Evolutionary conservation across 1,139 yeast species (phyloP), one percentile per base, ranked within the genome.

Genomic region (Geotrichum histeridarum): DNA sequence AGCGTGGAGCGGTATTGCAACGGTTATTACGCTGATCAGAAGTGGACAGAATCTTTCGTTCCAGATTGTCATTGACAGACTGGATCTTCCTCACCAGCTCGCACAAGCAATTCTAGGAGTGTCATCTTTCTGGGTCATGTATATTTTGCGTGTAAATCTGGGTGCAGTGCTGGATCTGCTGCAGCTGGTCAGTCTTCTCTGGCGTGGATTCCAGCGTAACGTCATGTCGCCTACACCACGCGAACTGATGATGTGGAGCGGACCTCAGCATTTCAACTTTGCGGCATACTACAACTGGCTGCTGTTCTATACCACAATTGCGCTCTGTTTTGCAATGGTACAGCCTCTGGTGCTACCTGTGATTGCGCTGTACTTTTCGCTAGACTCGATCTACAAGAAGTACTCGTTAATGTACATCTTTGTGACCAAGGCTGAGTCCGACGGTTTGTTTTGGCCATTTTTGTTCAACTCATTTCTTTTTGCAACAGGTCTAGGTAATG

Each of bases 61-160:
- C 44, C 17, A 38, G 4, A 60, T 63, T 14, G 66, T 64, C 2
- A 42, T 63, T 45, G 53, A 60, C 36, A 55, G 62, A 18, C 62
- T 70, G 12, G 60, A 61, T 6, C 57, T 70, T n/a, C 68, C 67
- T 2, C 61, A 62, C 33, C 70, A 72, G 36, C 58, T 71, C 18
- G 65, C 74, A 4, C 64, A 66, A 5, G 71, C 77, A 4, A 65
- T 73, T 51, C 67, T 73, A 52, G 64, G 68, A 39, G 67, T 73
- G 8, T 71, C 76, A 2, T 68, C 74, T 1, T 73, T 73, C 61
- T 73, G 77, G 77, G 73, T 73, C 30, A 69, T 72, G 70, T 73
- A 71, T 56, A 58, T 73, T 30, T 56, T 73, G 30, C 65, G 72
- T 18, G 70, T 69, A 11, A 66, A 68, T 47, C 50, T 71, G 15